Evolutionary conservation across 768 basidiomycete genomes (phyloP), one percentile per base, ranked within the genome.

Genomic region (Suillus clintonianus): DNA sequence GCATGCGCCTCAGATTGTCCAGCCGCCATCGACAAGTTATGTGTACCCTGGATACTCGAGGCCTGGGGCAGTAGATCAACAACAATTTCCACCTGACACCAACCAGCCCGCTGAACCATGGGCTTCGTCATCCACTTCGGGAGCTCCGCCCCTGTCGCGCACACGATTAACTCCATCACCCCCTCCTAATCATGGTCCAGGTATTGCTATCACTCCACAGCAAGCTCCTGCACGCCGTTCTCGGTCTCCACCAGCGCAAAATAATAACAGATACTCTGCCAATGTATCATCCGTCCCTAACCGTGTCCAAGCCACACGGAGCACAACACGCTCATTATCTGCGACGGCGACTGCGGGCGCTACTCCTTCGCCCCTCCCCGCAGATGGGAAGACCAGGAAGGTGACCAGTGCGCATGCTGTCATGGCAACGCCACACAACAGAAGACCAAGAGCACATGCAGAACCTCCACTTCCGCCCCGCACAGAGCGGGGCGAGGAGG

Each of bases 271-370:
- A 61, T 80, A 81, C 70, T 74, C 79, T 55, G 22, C 56, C 5
- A 57, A 57, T 30, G 39, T 19, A 24, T 42, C 56, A 57, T 65
- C 79, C 59, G 61, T 72, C 24, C 68, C 76, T 41, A 70, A 71
- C 30, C 68, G 70, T 56, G 30, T 55, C 19, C 68, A 67, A 60
- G 51, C 75, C 27, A 71, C 68, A n/a, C 81, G 85, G 64, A 69
- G 77, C n/a, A 81, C 88, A 2, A 76, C 79, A n/a, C 86, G 92
- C 39, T 94, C 92, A 32, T 68, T 89, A 53, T 92, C 91, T 1
- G 56, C 56, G 17, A 57, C 56, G 34, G 91, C 91, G 10, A 89
- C 85, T 34, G 89, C 83, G 6, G 70, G 75, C 22, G 74, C 81
- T 5, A 76, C 79, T 13, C 68, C 78, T 22, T 73, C 73, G 6